These are phyloP conservation scores for Aspergillus vadensis DNA, from an alignment of 2,329 filamentous ascomycete species.

Conservation along the genomic window DNA sequence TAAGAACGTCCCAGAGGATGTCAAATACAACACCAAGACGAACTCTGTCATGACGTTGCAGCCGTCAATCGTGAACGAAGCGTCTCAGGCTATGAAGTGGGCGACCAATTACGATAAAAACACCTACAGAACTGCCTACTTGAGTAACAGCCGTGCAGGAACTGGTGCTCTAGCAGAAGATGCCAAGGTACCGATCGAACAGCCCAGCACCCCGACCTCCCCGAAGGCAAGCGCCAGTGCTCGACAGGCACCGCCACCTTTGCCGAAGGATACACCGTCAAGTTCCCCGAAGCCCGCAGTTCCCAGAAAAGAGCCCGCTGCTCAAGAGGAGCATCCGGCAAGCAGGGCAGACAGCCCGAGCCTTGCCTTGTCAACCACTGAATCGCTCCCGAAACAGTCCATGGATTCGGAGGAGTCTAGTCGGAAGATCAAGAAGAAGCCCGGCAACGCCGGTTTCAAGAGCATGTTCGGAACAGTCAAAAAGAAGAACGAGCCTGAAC, in stretches of 20 bases:
- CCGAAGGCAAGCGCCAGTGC: constrained; percentile 28
- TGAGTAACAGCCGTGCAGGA: constrained; percentile 72
- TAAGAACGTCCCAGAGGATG: constrained; percentile 55
- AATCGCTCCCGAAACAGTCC: constrained; percentile 38
- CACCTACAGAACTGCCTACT: constrained; percentile 79
- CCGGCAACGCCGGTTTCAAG: constrained; percentile 45
- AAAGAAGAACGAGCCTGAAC: constrained; percentile 35
- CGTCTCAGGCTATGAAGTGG: constrained; percentile 95
- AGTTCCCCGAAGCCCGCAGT: constrained; percentile 31
- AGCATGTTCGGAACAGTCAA: constrained; percentile 47
- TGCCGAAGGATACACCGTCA: constrained; percentile 34
- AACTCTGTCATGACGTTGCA: constrained; percentile 89
- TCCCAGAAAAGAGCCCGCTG: constrained; percentile 24
- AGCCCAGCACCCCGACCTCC: constrained; percentile 22
- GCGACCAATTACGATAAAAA: constrained; percentile 93
- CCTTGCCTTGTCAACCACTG: constrained; percentile 26
- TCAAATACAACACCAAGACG: constrained; percentile 68
- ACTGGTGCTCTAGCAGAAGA: constrained; percentile 60
- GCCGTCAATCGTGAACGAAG: constrained; percentile 79
- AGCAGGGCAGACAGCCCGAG: constrained; percentile 21
- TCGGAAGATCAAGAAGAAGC: constrained; percentile 50
- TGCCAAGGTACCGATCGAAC: constrained; percentile 40
- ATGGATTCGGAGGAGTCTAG: constrained; percentile 35
- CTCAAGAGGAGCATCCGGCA: constrained; percentile 13
- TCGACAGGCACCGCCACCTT: constrained; percentile 34